Evolutionary conservation across 176 grass and related monocot genomes (phyloP).

Genomic region (Otatea glauca): DNA sequence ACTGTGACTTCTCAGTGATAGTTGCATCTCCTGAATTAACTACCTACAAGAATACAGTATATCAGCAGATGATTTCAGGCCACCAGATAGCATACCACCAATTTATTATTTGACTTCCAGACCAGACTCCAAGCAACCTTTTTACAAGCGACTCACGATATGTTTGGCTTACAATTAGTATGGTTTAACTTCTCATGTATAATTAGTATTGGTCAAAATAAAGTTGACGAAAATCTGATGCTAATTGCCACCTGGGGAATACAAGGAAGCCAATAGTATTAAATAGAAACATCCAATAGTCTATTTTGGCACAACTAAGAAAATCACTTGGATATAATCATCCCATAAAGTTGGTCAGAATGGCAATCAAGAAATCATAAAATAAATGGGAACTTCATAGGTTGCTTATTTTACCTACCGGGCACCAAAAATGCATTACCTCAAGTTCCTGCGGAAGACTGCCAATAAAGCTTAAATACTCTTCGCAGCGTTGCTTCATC

Average conservation of each 20-base stretch:
- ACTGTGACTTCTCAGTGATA: slow-evolving; percentile 44
- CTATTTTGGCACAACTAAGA: not conserved
- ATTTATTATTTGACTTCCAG: not conserved
- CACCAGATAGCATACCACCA: slow-evolving; percentile 8
- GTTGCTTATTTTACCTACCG: slow-evolving; percentile 3
- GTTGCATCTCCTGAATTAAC: slow-evolving; percentile 61
- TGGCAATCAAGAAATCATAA: not conserved
- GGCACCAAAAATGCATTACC: slow-evolving; percentile 49
- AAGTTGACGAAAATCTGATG: not conserved
- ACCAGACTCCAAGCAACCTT: not conserved
- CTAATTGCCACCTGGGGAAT: not conserved
- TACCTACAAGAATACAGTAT: slow-evolving; percentile 48
- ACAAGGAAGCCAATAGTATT: slow-evolving; percentile 4
- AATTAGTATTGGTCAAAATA: slow-evolving; percentile 7
- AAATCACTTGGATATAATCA: slow-evolving; percentile 3
- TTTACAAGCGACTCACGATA: not conserved
- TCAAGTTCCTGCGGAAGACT: slow-evolving; percentile 69
- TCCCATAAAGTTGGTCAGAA: slow-evolving; percentile 4
- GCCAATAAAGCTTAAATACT: slow-evolving; percentile 70
- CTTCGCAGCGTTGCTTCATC: slow-evolving; percentile 69
- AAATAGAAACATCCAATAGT: not conserved
- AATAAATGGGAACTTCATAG: slow-evolving; percentile 1
- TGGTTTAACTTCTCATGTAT: slow-evolving; percentile 6
- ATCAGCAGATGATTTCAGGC: slow-evolving; percentile 32
- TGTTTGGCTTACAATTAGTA: not conserved